Evolutionary conservation across 179 eudicot species (phyloP), one percentile per base, ranked within the genome.

Genomic region (Spinacia oleracea): DNA sequence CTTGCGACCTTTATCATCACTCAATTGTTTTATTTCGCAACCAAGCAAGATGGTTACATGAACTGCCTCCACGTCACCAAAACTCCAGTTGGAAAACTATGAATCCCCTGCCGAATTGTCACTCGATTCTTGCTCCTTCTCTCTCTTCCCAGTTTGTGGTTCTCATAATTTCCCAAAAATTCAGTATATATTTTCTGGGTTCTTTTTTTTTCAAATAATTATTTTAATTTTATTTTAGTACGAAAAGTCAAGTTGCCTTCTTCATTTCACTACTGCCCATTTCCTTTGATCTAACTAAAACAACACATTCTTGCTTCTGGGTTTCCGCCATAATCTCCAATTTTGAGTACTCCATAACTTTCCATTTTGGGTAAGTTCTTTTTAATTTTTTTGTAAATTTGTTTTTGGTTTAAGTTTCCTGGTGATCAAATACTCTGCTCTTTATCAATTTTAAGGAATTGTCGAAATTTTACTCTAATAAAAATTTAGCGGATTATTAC

Each of bases 131-230:
- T 15, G 9, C 21, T 20, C 40, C n/a, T 71, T 81, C 71, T 72
- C 81, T 51, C 75, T 76, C 74, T 63, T 58, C 43, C 6, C 51
- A 64, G 11, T 56, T 79, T 80, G 85, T 83, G 85, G 85, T 55
- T 72, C 9, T 66, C 53, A 76, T 56, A 76, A 31, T 70, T 83
- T 69, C 50, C 38, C 75, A 72, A 20, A 16, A 72, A 38, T 65
- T 78, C 40, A 31, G 46, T 72, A 31, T 64, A 3, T 75, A 45
- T 68, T 70, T 76, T 38, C 53, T 32, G 25, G 58, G 55, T 29
- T 66, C 75, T 25, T 42, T 40, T 34, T 73, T 65, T 66, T 58
- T 18, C 9, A 75, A 34, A 0, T 12, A 23, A 50, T 40, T 14
- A 14, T 16, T 6, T 12, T 29, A 40, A 1, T 9, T 20, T 25